phyloP scores from a whole-genome alignment of 1,139 yeast species.

The Debaryomyces singareniensis region DNA sequence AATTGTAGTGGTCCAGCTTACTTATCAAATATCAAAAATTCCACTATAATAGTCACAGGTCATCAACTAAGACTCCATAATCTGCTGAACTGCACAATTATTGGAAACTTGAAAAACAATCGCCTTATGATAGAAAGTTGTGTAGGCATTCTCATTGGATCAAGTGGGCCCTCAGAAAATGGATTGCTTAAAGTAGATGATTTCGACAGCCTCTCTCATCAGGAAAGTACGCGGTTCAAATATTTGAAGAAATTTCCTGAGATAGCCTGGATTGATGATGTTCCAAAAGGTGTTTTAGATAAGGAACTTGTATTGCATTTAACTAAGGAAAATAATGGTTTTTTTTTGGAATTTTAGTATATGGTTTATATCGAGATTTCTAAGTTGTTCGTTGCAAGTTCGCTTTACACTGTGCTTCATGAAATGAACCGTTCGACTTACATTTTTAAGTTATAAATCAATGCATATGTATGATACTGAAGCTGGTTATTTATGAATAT shows the following conservation, averaged over 20 bases:
- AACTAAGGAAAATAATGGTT: not conserved
- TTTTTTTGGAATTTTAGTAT: no score
- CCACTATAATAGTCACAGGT: conserved; percentile 21
- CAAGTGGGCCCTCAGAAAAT: conserved; percentile 4
- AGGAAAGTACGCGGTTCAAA: not conserved
- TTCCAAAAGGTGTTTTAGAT: no score
- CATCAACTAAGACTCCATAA: conserved; percentile 39
- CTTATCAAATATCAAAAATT: conserved; percentile 17
- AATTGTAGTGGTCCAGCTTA: conserved; percentile 28
- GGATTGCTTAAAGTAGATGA: not conserved
- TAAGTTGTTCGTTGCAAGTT: no score
- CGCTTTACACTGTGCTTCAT: no score
- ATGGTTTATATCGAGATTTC: no score
- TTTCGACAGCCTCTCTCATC: not conserved
- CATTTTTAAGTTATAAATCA: no score
- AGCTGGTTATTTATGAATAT: no score
- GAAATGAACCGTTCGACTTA: no score
- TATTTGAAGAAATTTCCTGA: no score
- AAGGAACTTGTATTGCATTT: not conserved
- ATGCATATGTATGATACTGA: no score
- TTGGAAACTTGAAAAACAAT: conserved; percentile 16
- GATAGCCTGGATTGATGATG: no score
- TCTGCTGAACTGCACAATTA: conserved; percentile 15
- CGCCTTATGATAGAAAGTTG: conserved; percentile 32
- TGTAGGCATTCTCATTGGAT: no score